A percentile compares a stretch with the other conserved stretches of the same genome.
Evolutionary conservation across 129 eudicot species (phyloP).

Genomic region (Solidago caesia): DNA sequence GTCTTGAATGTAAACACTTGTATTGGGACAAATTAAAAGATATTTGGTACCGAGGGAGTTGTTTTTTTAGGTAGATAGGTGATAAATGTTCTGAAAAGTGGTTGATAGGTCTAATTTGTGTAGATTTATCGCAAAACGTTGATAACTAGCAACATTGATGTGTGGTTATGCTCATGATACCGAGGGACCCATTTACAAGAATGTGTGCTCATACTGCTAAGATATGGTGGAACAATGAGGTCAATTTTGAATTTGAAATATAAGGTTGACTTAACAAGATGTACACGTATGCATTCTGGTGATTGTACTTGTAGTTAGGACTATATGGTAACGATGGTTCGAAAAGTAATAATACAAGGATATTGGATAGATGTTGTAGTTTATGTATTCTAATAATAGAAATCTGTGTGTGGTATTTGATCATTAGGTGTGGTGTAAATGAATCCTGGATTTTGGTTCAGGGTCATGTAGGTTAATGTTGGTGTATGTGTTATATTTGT

Average conservation of each 20-base stretch:
- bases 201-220: no score
- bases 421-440: slow-evolving; percentile 29
- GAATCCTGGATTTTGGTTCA: slow-evolving; percentile 8
- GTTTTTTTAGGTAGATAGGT: background rate
- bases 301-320: slow-evolving; percentile 4
- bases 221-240: slow-evolving; percentile 13
- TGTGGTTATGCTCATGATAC: no score
- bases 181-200: no score
- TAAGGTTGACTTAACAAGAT: slow-evolving; percentile 27
- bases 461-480: slow-evolving; percentile 24
- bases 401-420: slow-evolving; percentile 25
- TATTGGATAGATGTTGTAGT: slow-evolving; percentile 16
- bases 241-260: slow-evolving; percentile 30
- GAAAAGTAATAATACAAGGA: slow-evolving; percentile 19
- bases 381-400: slow-evolving; percentile 22
- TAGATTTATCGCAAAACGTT: background rate
- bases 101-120: slow-evolving; percentile 6
- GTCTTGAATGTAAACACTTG: no score
- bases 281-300: slow-evolving; percentile 1
- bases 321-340: background rate
- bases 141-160: no score
- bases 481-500: slow-evolving; percentile 23
- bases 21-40: no score
- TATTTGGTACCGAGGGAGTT: no score
- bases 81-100: background rate